Evolutionary conservation across 1,139 yeast species (phyloP), one percentile per base, ranked within the genome.

Genomic region (Sugiyamaella sp.): DNA sequence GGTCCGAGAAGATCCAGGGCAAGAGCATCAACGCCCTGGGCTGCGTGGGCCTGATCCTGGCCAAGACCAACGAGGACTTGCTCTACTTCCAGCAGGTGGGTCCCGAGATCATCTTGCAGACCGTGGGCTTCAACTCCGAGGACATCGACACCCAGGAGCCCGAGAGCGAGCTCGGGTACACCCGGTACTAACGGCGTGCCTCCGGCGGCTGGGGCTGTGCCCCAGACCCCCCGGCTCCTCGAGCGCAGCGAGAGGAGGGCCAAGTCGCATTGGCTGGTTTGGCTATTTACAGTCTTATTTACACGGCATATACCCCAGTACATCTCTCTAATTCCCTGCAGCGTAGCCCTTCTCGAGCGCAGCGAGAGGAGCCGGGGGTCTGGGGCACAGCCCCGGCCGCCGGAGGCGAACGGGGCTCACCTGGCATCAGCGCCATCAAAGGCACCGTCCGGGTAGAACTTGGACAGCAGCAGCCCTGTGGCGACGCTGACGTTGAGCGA

Each of bases 401-500:
- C 10, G 29, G 29, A 24, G 29, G 29, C 29, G n/a, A 24, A 24
- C 29, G 29, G 10, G 29, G 9, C 5, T 5, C 9, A 24, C 10
- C 29, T 24, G 10, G 29, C 29, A 10, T 24, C 29, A 6, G n/a
- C n/a, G 29, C 21, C 22, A 42, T 63, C 66, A 51, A 63, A 60
- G 1, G 60, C 63, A 17, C 33, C 48, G 16, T 56, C 49, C 9
- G 49, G 55, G 33, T 74, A 60, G 46, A 79, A 74, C 63, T 75
- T 76, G 40, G 77, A 74, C 25, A 88, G 70, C 51, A 89, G 66
- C 33, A 89, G 66, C 1, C 91, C 95, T 1, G 91, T 80, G 0
- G 97, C 97, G 3, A 90, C 97, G 65, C 95, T 87, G 37, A 89
- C 97, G 66, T 90, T 90, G 62, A 90, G 74, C 20, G 96, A 87